Evolutionary conservation across 768 basidiomycete genomes (phyloP), one percentile per base, ranked within the genome.

Genomic region (Amylocystis lapponica): DNA sequence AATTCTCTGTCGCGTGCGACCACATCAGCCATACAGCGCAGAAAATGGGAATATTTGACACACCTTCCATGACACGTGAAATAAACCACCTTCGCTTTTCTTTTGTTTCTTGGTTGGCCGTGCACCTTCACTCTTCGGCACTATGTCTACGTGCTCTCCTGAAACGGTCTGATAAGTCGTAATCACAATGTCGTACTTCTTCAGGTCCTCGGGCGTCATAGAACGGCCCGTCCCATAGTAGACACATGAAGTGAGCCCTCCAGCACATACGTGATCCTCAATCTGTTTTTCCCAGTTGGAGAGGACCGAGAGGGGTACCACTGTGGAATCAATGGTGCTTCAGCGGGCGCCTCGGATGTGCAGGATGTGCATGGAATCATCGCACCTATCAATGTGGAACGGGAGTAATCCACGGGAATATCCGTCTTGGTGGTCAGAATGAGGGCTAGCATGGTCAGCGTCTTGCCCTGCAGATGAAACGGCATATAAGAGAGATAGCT

Each of bases 281-380:
- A 91, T 78, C 59, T 91, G 89, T 51, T 86, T 83, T 59, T 87
- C 84, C 88, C 88, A 91, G 53, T 92, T 94, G 5, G 86, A 88
- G 7, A 93, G 65, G 6, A 93, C 79, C 7, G 87, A 90, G 20
- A 93, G 75, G 4, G 90, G 90, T 7, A 75, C 78, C 36, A 93
- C 89, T 91, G 48, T 5, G 46, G 19, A 22, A 20, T 30, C 40
- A 26, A 14, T 17, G 20, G 3, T 22, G 19, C 21, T 20, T 43
- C 17, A 41, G 34, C 21, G 17, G 22, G 12, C 12, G 27, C 25
- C 17, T 17, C n/a, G 34, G 36, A 35, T 48, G n/a, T n/a, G n/a
- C n/a, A n/a, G n/a, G n/a, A n/a, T n/a, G n/a, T n/a, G n/a, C n/a
- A n/a, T n/a, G n/a, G 30, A n/a, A 22, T 12, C 11, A 48, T 48